Percentiles rank a stretch among this genome's conserved stretches.
phyloP scores from a whole-genome alignment of 2,329 filamentous ascomycete species.

The Amphichorda felina region DNA sequence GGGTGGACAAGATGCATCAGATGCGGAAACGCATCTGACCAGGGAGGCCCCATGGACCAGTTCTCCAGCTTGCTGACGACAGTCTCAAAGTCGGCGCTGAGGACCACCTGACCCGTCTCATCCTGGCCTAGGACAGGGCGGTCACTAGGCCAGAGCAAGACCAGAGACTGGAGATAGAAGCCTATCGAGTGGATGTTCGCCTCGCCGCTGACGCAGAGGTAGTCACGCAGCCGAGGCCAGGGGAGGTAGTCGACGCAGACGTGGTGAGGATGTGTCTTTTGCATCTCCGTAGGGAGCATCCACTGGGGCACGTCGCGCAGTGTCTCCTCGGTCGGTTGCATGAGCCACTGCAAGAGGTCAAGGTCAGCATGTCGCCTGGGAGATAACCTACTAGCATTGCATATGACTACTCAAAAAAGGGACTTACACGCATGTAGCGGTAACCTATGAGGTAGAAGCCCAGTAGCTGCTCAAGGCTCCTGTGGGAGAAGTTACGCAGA shows the following conservation, averaged over 20 bases:
- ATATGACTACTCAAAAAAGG: no score
- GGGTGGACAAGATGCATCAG: not conserved
- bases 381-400: no score
- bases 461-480: not conserved
- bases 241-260: conserved; percentile 7
- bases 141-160: conserved; percentile 2
- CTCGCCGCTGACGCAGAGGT: conserved; percentile 6
- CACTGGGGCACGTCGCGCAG: conserved; percentile 5
- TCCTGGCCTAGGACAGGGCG: not conserved
- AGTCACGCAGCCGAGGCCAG: conserved; percentile 7
- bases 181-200: conserved; percentile 5
- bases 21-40: conserved; percentile 1
- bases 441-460: conserved; percentile 1
- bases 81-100: not conserved
- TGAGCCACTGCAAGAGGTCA: conserved; percentile 5
- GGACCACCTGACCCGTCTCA: not conserved
- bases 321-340: conserved; percentile 4
- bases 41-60: conserved; percentile 1
- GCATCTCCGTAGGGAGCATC: conserved; percentile 6
- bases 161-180: conserved; percentile 6
- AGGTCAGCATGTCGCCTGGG: no score
- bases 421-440: conserved; percentile 1
- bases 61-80: not conserved
- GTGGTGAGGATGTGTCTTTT: conserved; percentile 5
- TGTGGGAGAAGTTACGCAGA: not conserved